These are phyloP conservation scores for Verticillium nubilum DNA, from an alignment of 2,329 filamentous ascomycete species.

Conservation along the genomic window DNA sequence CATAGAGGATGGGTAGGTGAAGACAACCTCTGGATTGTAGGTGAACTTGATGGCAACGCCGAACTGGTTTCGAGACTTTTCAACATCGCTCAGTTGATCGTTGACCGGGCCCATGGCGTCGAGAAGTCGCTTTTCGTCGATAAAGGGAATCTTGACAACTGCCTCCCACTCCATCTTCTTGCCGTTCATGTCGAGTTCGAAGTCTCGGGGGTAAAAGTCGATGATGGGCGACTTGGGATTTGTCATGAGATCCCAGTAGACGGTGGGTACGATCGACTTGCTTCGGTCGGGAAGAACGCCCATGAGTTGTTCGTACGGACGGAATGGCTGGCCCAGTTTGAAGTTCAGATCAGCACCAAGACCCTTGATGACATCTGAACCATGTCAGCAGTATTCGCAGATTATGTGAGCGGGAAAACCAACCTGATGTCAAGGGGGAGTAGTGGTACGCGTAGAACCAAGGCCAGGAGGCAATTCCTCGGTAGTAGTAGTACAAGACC, in stretches of 20 bases:
- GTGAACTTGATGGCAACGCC: constrained; percentile 91
- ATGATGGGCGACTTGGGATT: constrained; percentile 85
- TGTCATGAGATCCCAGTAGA: constrained; percentile 92
- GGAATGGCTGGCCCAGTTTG: constrained; percentile 89
- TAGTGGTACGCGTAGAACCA: constrained; percentile 99
- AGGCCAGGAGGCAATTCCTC: constrained; percentile 94
- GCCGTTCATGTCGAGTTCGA: constrained; percentile 97
- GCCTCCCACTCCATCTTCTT: constrained; percentile 99
- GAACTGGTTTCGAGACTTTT: constrained; percentile 82
- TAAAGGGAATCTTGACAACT: constrained; percentile 98
- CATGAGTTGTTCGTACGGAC: constrained; percentile 95
- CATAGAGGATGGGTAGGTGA: constrained; percentile 80
- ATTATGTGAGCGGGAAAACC: constrained; percentile 11
- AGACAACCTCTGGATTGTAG: constrained; percentile 72
- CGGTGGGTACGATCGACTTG: constrained; percentile 86
- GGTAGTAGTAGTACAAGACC: constrained; percentile 98
- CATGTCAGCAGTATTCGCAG: constrained; percentile 33
- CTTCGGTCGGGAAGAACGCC: constrained; percentile 95
- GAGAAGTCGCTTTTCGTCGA: constrained; percentile 83
- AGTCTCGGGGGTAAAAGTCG: constrained; percentile 96
- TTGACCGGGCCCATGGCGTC: constrained; percentile 84
- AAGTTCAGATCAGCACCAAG: constrained; percentile 85
- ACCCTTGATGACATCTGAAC: constrained; percentile 77
- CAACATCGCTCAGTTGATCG: constrained; percentile 66
- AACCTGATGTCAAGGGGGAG: constrained; percentile 88